Evolutionary conservation across 2,329 filamentous ascomycete species (phyloP), one percentile per base, ranked within the genome.

Genomic region (Cladophialophora immunda): DNA sequence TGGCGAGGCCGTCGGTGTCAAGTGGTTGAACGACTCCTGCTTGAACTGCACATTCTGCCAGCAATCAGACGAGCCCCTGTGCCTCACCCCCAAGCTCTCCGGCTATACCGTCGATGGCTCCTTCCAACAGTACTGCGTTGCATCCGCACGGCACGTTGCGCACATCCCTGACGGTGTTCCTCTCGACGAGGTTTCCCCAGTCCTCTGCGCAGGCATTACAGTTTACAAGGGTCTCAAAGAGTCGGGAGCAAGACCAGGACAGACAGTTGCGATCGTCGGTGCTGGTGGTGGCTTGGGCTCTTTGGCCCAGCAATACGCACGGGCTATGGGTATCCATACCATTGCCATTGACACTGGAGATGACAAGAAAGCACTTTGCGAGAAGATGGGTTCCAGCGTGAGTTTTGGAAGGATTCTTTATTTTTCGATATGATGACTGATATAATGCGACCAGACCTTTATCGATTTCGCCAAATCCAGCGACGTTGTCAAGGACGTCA

Each of bases 211-310:
- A 53, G 92, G 92, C 76, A 89, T 95, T 79, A 95, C 92, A 17
- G 92, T 94, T 70, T 96, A 96, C 86, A 94, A 93, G 83, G 92
- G 90, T n/a, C 79, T 96, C 68, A 97, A 96, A 83, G 92, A 95
- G 80, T 93, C 92, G 0, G 89, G 87, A 45, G 89, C 86, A 30
- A 83, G 85, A 63, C 88, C 93, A 1, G 92, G 93, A 34, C 89
- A 96, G 79, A 89, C 84, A 45, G 88, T 97, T 29, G 93, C 92
- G 72, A 90, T 97, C 71, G 92, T 96, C 68, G 93, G 93, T 76
- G 93, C 92, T 30, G 92, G 92, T 71, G 92, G 93, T 79, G 92
- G 92, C 74, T 86, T 97, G 65, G 93, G 92, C 32, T 89, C 86
- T 64, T 83, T 96, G 71, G 93, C 92, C 25, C 84, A 91, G 73